A percentile compares a stretch with the other conserved stretches of the same genome.
Conservation (phyloP, 768 basidiomycete genomes). For the Tulasnella sp. region DNA sequence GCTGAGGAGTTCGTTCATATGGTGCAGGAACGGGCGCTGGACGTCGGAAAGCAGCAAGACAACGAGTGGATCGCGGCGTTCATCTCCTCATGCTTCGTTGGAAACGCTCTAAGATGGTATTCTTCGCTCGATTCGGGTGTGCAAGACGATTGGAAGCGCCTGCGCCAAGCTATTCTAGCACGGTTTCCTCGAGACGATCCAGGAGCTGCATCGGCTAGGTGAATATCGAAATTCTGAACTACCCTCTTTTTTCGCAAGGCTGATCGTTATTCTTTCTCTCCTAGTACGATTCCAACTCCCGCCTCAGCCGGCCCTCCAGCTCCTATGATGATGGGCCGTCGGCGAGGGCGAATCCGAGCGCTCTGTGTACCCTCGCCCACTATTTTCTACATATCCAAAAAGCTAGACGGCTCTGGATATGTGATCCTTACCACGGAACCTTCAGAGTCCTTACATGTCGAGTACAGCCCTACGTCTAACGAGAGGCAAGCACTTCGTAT, state of each 20-base stretch:
- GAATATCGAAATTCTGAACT: no score
- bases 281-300: not conserved
- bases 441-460: not conserved
- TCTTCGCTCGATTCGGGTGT: not conserved
- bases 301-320: not conserved
- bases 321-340: not conserved
- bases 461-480: not conserved
- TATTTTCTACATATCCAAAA: not conserved
- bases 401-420: not conserved
- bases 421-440: not conserved
- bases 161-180: not conserved
- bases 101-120: not conserved
- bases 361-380: not conserved
- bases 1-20: not conserved
- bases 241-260: no score
- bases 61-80: not conserved
- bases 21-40: not conserved
- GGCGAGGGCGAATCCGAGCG: not conserved
- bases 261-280: no score
- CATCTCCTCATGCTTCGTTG: not conserved
- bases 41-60: not conserved
- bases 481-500: not conserved
- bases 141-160: not conserved
- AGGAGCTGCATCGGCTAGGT: no score
- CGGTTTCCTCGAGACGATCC: not conserved